phyloP scores from a whole-genome alignment of 192 early-diverging fungal genomes.

The Rhizoclosmatium globosum region DNA sequence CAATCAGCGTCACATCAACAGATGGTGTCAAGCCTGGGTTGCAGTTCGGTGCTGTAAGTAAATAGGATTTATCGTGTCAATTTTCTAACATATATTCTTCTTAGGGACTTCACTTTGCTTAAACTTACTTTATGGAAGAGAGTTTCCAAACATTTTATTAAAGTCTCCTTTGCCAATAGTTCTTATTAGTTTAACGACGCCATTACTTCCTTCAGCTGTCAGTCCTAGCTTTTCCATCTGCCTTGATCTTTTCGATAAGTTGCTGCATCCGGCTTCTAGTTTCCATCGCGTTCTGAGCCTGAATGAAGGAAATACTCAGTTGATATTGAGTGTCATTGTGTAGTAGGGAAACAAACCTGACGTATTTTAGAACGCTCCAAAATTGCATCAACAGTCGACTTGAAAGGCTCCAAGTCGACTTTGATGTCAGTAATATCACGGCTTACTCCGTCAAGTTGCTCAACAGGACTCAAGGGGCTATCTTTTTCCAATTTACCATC shows the following conservation, averaged over 20 bases:
- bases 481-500: background rate
- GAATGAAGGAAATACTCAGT: background rate
- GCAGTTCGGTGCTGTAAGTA: slow-evolving; percentile 72
- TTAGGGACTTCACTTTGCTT: background rate
- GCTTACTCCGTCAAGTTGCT: background rate
- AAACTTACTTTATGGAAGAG: background rate
- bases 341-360: background rate
- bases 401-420: slow-evolving; percentile 24
- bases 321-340: background rate
- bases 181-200: background rate
- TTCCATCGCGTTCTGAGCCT: slow-evolving; percentile 17
- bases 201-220: slow-evolving; percentile 12
- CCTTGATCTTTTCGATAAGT: slow-evolving; percentile 7
- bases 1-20: slow-evolving; percentile 50
- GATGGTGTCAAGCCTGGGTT: slow-evolving; percentile 73
- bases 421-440: background rate
- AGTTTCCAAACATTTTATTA: no score
- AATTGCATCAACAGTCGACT: slow-evolving; percentile 23
- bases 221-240: background rate
- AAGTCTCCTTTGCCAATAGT: background rate
- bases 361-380: slow-evolving; percentile 11
- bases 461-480: background rate
- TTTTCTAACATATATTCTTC: background rate
- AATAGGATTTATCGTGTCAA: background rate
- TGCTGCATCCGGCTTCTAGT: slow-evolving; percentile 12